Evolutionary conservation across 768 basidiomycete genomes (phyloP).

Genomic region (Chalciporus piperatus): DNA sequence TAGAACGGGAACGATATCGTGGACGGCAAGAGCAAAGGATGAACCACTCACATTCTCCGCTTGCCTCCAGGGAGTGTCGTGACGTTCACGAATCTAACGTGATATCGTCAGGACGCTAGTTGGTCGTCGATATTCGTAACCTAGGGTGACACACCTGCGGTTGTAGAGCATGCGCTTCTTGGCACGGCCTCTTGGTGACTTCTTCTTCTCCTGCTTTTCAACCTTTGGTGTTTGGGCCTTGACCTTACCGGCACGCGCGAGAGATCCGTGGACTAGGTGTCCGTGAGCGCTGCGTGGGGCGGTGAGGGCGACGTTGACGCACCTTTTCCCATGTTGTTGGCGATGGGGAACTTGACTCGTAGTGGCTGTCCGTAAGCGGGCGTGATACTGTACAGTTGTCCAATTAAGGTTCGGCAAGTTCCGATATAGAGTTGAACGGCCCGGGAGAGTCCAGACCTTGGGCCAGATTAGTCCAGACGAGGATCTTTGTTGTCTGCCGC

Average conservation of each 20-base stretch:
- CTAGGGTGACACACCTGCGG: conserved; percentile 61
- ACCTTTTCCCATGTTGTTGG: conserved; percentile 80
- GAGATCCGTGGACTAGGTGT: conserved; percentile 88
- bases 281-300: not conserved
- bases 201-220: conserved; percentile 99
- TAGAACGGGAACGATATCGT: not conserved
- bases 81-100: conserved; percentile 86
- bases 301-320: conserved; percentile 11
- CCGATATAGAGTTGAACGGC: conserved; percentile 5
- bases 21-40: conserved; percentile 74
- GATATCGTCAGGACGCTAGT: conserved; percentile 1
- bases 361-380: conserved; percentile 25
- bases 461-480: too few relatives aligned
- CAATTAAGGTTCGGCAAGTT: conserved; percentile 34
- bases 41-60: conserved; percentile 84
- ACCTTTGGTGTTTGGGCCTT: conserved; percentile 98
- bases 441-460: too few relatives aligned
- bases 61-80: conserved; percentile 89
- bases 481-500: too few relatives aligned
- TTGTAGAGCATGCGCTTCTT: conserved; percentile 96
- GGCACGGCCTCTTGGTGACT: conserved; percentile 94
- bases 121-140: not conserved
- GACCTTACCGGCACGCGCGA: conserved; percentile 99
- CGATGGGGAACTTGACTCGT: conserved; percentile 38
- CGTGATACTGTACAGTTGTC: conserved; percentile 42